Base-by-base conservation (phyloP, 495 filamentous ascomycete genomes). In the Xylaria longipes region DNA sequence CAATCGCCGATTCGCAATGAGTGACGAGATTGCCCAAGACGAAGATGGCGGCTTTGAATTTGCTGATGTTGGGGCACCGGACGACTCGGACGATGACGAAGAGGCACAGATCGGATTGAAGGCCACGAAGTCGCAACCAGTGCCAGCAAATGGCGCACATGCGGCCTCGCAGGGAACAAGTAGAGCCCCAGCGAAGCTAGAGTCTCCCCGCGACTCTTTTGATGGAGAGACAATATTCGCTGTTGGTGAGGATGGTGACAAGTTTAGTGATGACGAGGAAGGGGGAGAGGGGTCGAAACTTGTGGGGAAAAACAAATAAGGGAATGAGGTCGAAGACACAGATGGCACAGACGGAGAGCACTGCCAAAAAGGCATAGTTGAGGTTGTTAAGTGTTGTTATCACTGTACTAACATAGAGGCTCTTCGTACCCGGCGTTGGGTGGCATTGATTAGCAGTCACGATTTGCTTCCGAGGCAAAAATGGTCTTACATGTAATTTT, bases 1-100 rank as follows among this genome's bases (percentile, higher is more conserved):
- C 81, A 99, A 99, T 83, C 87, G 95, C 75, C 89, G 96, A 70
- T 99, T 99, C 78, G 96, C 96, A 41, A 99, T 99, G 96, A 95
- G 92, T 82, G 96, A 99, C 76, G 96, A 99, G 89, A 90, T 99
- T 77, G 96, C 97, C 8, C 96, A 98, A 88, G 95, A 99, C 80
- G 96, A 99, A 75, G 97, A 98, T 77, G 87, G 87, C 31, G 96
- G 94, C 14, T 98, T 99, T 75, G 97, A 99, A 79, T 97, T 99
- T 74, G 92, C 93, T 64, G 95, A 94, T 46, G 92, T 99, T 61
- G 94, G 93, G 35, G 93, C 80, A n/a, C 84, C 84, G 7, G 86
- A 87, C 41, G 86, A 94, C 78, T 87, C 94, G 56, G 95, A 98
- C 73, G 85, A 88, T 39, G 83, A 84, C 43, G 83, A 87, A 73